Evolutionary conservation across 129 eudicot genomes (phyloP).

Genomic region (Glebionis coronaria): DNA sequence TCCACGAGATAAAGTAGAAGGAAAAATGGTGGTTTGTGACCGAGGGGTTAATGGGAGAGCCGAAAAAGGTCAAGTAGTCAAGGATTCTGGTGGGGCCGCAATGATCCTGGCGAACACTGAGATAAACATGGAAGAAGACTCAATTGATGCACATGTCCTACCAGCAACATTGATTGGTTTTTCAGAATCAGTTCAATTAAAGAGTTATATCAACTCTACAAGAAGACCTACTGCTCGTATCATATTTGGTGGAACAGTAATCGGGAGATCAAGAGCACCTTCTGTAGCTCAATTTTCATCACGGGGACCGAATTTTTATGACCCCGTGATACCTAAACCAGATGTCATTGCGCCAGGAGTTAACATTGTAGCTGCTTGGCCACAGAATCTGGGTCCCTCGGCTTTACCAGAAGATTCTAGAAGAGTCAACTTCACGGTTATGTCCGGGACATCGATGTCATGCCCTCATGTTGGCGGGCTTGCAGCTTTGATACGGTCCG

Average conservation of each 20-base stretch:
- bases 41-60: constrained; percentile 91
- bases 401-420: constrained; percentile 82
- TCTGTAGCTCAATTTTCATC: constrained; percentile 95
- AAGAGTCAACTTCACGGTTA: constrained; percentile 78
- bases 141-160: constrained; percentile 80
- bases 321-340: constrained; percentile 85
- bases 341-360: constrained; percentile 96
- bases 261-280: constrained; percentile 73
- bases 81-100: constrained; percentile 86
- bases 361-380: constrained; percentile 96
- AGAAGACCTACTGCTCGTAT: constrained; percentile 55
- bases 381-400: constrained; percentile 82
- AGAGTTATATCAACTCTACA: constrained; percentile 70
- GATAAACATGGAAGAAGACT: constrained; percentile 81
- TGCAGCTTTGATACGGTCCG: constrained; percentile 72
- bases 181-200: constrained; percentile 48
- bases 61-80: constrained; percentile 80
- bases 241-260: constrained; percentile 69
- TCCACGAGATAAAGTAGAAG: constrained; percentile 53
- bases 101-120: constrained; percentile 87
- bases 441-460: constrained; percentile 98
- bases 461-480: constrained; percentile 96
- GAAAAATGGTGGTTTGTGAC: constrained; percentile 91
- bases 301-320: constrained; percentile 75
- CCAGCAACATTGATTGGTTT: constrained; percentile 88